phyloP scores from a whole-genome alignment of 1,284 basidiomycete species.

The Boletus nobilissimus region DNA sequence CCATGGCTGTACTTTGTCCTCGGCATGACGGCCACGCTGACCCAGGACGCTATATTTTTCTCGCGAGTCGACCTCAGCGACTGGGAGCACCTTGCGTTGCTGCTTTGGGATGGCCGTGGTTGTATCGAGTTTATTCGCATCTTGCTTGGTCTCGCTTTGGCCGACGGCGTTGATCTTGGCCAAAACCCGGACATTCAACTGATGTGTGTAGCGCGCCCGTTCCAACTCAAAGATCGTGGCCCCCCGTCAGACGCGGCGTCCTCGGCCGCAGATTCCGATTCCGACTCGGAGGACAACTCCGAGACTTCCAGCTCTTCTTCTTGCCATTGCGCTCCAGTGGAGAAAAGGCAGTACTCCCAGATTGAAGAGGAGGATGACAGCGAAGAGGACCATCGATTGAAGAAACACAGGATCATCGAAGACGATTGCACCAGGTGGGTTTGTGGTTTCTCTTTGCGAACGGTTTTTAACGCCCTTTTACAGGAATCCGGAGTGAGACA shows the following conservation, averaged over 20 bases:
- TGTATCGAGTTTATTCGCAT: constrained; percentile 11
- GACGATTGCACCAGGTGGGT: too few relatives aligned
- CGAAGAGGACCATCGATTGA: background rate
- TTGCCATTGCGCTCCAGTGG: background rate
- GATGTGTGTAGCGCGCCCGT: background rate
- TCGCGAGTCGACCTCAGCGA: constrained; percentile 4
- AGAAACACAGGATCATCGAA: background rate
- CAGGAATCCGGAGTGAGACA: too few relatives aligned
- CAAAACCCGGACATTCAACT: background rate
- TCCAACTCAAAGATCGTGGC: background rate
- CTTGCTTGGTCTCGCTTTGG: constrained; percentile 8
- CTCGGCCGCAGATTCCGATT: background rate
- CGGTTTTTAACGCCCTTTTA: too few relatives aligned
- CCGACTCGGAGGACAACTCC: background rate
- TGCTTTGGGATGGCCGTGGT: constrained; percentile 10
- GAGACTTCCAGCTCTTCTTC: background rate
- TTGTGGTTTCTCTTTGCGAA: too few relatives aligned
- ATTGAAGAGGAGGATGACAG: background rate
- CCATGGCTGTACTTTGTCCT: background rate
- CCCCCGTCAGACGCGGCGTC: too few relatives aligned
- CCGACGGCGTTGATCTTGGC: constrained; percentile 2
- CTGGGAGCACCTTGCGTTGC: background rate
- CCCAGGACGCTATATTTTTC: background rate
- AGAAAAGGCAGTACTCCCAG: background rate
- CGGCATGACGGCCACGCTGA: background rate